Evolutionary conservation across 169 alveolate species (phyloP).

Genomic region (Babesia bigemina): DNA sequence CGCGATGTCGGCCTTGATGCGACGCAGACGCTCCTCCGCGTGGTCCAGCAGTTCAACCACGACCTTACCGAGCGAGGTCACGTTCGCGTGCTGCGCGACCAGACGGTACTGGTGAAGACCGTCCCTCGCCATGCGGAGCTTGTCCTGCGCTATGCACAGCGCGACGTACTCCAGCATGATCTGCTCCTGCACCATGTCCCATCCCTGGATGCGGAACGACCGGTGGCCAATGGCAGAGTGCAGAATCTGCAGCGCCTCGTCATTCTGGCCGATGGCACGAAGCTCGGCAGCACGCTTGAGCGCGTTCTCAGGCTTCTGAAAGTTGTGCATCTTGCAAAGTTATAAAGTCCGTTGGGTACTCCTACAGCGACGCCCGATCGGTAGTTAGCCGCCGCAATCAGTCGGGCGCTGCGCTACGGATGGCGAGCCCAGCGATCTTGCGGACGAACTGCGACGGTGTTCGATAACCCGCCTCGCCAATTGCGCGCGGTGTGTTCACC

Average conservation of each 20-base stretch:
- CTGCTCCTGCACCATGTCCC: slow-evolving; percentile 89
- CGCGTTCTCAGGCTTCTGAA: slow-evolving; percentile 91
- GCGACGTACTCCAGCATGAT: slow-evolving; percentile 88
- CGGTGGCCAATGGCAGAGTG: slow-evolving; percentile 89
- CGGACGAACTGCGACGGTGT: not conserved
- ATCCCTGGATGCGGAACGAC: slow-evolving; percentile 85
- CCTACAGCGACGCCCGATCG: not conserved
- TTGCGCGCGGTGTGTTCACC: not conserved
- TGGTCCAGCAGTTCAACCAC: slow-evolving; percentile 86
- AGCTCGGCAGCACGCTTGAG: slow-evolving; percentile 90
- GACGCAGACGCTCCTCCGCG: slow-evolving; percentile 84
- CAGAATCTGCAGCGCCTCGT: slow-evolving; percentile 85
- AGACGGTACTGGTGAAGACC: slow-evolving; percentile 89
- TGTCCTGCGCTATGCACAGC: slow-evolving; percentile 85
- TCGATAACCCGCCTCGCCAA: not conserved
- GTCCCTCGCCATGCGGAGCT: slow-evolving; percentile 88
- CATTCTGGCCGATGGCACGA: slow-evolving; percentile 87
- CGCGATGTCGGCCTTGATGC: slow-evolving; percentile 75
- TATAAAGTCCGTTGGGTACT: not conserved
- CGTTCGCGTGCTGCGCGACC: slow-evolving; percentile 88
- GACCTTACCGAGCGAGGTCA: slow-evolving; percentile 88
- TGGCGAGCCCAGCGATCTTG: no score
- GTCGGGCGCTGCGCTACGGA: no score
- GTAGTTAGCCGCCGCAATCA: not conserved
- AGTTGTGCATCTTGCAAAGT: slow-evolving; percentile 74